Evolutionary conservation across 2,329 filamentous ascomycete species (phyloP).

Genomic region (Periconia digitata): DNA sequence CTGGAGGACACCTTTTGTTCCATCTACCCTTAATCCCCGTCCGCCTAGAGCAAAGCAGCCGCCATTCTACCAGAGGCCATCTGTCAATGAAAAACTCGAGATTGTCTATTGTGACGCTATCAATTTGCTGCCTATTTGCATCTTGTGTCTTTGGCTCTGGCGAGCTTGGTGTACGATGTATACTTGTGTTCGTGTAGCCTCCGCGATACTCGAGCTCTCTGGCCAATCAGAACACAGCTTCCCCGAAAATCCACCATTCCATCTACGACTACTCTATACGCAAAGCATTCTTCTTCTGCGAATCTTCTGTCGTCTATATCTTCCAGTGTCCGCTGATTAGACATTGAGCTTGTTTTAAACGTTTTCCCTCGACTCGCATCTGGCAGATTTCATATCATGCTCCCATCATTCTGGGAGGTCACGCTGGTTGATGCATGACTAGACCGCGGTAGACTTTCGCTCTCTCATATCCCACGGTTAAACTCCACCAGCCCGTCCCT

Average conservation of each 20-base stretch:
- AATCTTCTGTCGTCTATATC: no score
- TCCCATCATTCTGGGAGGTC: no score
- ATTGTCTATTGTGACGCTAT: neutral
- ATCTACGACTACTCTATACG: no score
- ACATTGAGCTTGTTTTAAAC: no score
- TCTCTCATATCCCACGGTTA: slow-evolving; percentile 80
- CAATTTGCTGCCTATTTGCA: neutral
- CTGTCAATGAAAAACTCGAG: neutral
- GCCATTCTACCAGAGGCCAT: slow-evolving; percentile 1
- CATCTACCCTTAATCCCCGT: slow-evolving; percentile 16
- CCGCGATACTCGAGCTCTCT: slow-evolving; percentile 1
- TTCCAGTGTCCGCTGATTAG: no score
- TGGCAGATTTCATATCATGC: no score
- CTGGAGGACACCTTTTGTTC: slow-evolving; percentile 17
- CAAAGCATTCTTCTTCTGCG: no score
- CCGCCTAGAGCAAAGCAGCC: neutral
- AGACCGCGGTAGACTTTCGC: neutral
- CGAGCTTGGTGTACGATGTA: neutral
- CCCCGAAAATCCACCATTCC: slow-evolving; percentile 1
- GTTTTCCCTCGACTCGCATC: no score
- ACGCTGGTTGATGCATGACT: no score
- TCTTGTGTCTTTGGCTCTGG: neutral
- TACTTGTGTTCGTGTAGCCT: neutral
- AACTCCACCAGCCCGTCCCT: slow-evolving; percentile 86
- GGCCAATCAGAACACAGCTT: slow-evolving; percentile 6